These are phyloP conservation scores for Candida andamanensis DNA, from an alignment of 805 yeast genomes.

Conservation along the genomic window DNA sequence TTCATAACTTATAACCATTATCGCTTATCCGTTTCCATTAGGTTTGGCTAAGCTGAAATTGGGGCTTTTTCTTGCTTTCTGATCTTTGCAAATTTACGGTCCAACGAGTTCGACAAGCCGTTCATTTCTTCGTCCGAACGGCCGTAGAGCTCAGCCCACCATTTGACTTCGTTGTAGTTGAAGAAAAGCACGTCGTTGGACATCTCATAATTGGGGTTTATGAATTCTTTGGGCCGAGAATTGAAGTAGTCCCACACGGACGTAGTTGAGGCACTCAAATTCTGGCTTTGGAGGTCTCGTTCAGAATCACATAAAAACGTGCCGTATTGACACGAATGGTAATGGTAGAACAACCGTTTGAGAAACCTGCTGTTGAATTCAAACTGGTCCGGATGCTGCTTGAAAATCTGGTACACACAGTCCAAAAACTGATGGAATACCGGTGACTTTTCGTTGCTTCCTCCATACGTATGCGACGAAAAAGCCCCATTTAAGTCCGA, in stretches of 20 bases:
- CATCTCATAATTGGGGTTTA: constrained; percentile 42
- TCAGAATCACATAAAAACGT: constrained; percentile 79
- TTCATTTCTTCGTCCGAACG: constrained; percentile 56
- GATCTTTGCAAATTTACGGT: constrained; percentile 37
- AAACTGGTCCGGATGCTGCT: constrained; percentile 67
- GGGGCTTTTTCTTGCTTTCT: too few species aligned
- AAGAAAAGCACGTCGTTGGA: constrained; percentile 51
- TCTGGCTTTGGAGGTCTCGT: constrained; percentile 40
- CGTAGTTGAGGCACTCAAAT: constrained; percentile 48
- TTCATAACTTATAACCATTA: too few species aligned
- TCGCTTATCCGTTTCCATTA: too few species aligned
- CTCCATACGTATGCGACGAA: constrained; percentile 20
- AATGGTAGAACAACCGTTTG: constrained; percentile 78
- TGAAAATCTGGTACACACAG: constrained; percentile 71
- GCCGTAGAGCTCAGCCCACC: constrained; percentile 90
- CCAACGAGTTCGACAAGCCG: constrained; percentile 35
- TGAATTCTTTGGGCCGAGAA: constrained; percentile 67
- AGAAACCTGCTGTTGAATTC: constrained; percentile 88
- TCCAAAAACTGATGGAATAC: constrained; percentile 93
- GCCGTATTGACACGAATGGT: constrained; percentile 93
- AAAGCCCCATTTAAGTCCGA: constrained; percentile 1
- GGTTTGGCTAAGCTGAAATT: too few species aligned
- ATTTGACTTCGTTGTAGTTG: constrained; percentile 55
- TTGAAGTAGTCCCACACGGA: constrained; percentile 93
- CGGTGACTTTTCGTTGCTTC: constrained; percentile 57